Evolutionary conservation across 495 filamentous ascomycete species (phyloP), one percentile per base, ranked within the genome.

Genomic region (Staphylotrichum longicolle): DNA sequence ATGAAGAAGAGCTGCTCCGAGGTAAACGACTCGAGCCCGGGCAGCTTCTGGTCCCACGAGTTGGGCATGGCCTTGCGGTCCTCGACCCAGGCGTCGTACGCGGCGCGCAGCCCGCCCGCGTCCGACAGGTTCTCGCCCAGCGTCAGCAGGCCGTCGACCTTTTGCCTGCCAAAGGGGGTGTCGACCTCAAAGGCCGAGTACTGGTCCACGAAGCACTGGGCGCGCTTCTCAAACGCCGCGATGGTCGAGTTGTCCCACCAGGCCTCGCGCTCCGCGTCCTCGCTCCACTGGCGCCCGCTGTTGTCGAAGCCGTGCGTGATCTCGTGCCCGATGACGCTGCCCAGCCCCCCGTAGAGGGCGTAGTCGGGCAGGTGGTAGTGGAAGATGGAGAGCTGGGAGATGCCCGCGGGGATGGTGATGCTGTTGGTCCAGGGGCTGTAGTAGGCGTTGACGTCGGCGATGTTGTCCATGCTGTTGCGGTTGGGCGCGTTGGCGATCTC

Each of bases 71-170:
- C 67, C 30, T 74, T 77, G 27, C 64, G 68, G 35, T 61, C 34
- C 37, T 57, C 58, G 0, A 12, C 9, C 88, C 88, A 91, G 1
- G 87, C 86, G 9, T 80, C 77, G 64, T 83, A 91, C 2, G 86
- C 78, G 2, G 86, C 86, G 34, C 78, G 75, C 20, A 92, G 65
- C 6, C 89, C 88, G 39, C 88, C 88, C 2, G 88, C 87, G 70
- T 91, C 88, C 4, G 88, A 86, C 54, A 91, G 88, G 66, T 91
- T 91, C 76, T 91, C 88, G 20, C 86, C 87, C 4, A 89, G 76
- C 0, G 88, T 91, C 33, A 87, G 73, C 20, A 73, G 74, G 40
- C 88, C 88, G 61, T 89, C 89, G 57, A 90, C 85, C 67, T 90
- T 84, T 1, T 86, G 76, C 63, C 85, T 78, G 35, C 77, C 82